A percentile compares a stretch with the other conserved stretches of the same genome.
These are phyloP conservation scores for Yarrowia keelungensis DNA, from an alignment of 805 yeast species.

Conservation along the genomic window DNA sequence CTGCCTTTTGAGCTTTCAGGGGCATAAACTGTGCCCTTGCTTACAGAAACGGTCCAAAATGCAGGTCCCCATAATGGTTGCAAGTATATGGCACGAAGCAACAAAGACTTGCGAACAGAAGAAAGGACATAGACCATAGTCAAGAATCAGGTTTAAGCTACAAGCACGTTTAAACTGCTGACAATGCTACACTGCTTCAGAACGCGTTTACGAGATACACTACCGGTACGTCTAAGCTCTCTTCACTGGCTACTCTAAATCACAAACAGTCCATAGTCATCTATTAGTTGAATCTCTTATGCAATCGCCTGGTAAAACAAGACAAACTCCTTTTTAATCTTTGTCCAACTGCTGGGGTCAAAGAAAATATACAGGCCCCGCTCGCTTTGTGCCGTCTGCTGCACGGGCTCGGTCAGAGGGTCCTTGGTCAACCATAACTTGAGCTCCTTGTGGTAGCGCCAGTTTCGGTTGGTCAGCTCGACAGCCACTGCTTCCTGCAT, in stretches of 20 bases:
- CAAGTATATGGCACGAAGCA: conserved; percentile 2
- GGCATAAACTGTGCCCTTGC: conserved; percentile 9
- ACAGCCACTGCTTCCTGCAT: conserved; percentile 93
- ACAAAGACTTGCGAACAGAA: too few species aligned
- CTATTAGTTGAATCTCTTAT: conserved; percentile 44
- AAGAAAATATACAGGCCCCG: conserved; percentile 92
- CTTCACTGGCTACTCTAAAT: neutral
- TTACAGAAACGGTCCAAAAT: neutral
- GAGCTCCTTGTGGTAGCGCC: conserved; percentile 96
- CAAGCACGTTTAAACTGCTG: too few species aligned
- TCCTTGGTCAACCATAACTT: conserved; percentile 98
- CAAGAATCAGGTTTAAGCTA: too few species aligned
- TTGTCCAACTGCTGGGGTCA: conserved; percentile 96
- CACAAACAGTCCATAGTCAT: conserved; percentile 3
- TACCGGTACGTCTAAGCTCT: too few species aligned
- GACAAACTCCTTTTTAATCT: conserved; percentile 76
- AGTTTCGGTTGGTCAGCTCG: conserved; percentile 87
- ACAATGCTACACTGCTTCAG: too few species aligned
- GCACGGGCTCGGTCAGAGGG: conserved; percentile 84
- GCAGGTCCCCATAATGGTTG: conserved; percentile 14
- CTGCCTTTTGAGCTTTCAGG: neutral
- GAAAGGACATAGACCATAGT: neutral
- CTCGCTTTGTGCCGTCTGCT: conserved; percentile 82
- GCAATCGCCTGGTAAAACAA: conserved; percentile 68
- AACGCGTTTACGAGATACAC: too few species aligned